Base-by-base conservation (phyloP, 495 filamentous ascomycete species). In the Thermochaetoides thermophila region DNA sequence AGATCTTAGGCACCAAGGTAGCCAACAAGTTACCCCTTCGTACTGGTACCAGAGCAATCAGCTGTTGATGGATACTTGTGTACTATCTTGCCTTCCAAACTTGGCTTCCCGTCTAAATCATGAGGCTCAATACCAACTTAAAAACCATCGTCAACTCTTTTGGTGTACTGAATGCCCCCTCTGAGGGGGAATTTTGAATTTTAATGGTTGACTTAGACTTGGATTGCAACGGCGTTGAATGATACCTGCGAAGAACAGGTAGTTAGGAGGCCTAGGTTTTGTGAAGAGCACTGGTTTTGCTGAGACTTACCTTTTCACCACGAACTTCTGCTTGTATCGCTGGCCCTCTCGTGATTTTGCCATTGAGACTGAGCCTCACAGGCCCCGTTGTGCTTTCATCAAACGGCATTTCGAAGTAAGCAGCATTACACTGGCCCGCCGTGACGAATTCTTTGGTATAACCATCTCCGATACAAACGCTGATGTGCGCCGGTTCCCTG, bases 351-450 rank as follows among this genome's bases (percentile, higher is more conserved):
- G 45, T 40, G 6, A 50, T 51, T 20, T 59, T 63, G 0, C 71
- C 60, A 20, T 59, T 47, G 28, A 78, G 37, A 0, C 49, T 57
- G 18, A 79, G 49, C 10, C 46, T 61, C 2, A 76, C 72, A 4
- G 57, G 46, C 0, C 76, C 76, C 1, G 36, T 40, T 5, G 31
- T 44, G 18, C 53, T 46, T 4, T 61, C 56, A 32, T 55, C 53
- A 38, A 75, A 72, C 0, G 63, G 55, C 13, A 73, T 49, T 38
- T 73, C 60, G 29, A 73, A 73, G 34, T 78, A 59, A 1, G 66
- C 71, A 6, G 61, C 45, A 9, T 49, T 52, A 4, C 43, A 40
- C 1, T 47, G 35, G 7, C 29, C 37, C 0, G 45, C 57, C 1
- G 61, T 48, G 23, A 61, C 53, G 20, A 62, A 56, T 1, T 53